Conservation (phyloP, 805 yeast species). For the Spathaspora gorwiae region DNA sequence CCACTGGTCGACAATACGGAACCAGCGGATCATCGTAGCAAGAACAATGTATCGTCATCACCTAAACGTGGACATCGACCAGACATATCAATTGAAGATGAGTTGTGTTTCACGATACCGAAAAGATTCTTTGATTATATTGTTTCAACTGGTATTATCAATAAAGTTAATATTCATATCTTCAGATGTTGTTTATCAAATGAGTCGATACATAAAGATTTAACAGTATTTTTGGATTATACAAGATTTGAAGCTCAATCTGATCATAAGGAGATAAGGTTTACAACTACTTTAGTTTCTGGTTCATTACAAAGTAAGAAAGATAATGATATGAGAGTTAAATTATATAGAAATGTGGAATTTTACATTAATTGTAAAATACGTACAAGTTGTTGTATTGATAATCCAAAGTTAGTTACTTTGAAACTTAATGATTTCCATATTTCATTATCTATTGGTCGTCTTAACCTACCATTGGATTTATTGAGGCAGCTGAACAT, state of each 20-base stretch:
- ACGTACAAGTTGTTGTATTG: constrained; percentile 12
- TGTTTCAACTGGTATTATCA: constrained; percentile 16
- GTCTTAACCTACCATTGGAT: constrained; percentile 15
- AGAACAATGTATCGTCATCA: background rate
- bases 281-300: constrained; percentile 2
- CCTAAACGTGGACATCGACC: background rate
- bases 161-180: constrained; percentile 22
- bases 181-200: constrained; percentile 11
- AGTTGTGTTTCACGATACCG: constrained; percentile 13
- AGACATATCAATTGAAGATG: constrained; percentile 1
- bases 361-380: constrained; percentile 18
- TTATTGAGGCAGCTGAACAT: background rate
- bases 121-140: constrained; percentile 17
- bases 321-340: constrained; percentile 8
- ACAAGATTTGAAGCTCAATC: constrained; percentile 16
- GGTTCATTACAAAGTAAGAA: constrained; percentile 16
- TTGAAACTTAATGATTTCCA: constrained; percentile 12
- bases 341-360: constrained; percentile 23
- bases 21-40: background rate
- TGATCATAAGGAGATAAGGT: constrained; percentile 10
- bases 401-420: constrained; percentile 5
- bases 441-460: constrained; percentile 13
- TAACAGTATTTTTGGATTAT: constrained; percentile 18
- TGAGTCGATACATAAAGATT: constrained; percentile 10
- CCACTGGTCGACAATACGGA: background rate